Conservation (phyloP, 495 filamentous ascomycete genomes). For the Podospora didyma region DNA sequence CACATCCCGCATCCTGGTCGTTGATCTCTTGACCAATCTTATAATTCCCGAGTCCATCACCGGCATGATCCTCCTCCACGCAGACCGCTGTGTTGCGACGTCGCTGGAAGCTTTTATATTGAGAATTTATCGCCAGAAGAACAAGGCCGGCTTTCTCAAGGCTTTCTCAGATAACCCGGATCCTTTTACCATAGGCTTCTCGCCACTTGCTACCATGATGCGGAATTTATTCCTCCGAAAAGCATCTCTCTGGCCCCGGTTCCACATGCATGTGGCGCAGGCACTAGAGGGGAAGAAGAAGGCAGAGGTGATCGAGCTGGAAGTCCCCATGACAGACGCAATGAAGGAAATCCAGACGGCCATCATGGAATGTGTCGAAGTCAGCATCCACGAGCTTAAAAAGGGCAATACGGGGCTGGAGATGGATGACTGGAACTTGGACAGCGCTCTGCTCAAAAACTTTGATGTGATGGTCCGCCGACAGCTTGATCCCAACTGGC, state of each 20-base stretch:
- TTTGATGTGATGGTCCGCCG: conserved; percentile 87
- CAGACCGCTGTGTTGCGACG: conserved; percentile 82
- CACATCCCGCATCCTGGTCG: conserved; percentile 90
- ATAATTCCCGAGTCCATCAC: conserved; percentile 82
- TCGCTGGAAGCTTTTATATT: conserved; percentile 93
- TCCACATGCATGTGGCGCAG: conserved; percentile 83
- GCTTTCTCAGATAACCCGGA: conserved; percentile 95
- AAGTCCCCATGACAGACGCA: conserved; percentile 91
- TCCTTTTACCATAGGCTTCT: conserved; percentile 84
- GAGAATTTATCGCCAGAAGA: conserved; percentile 88
- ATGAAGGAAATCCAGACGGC: conserved; percentile 94
- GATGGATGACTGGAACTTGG: conserved; percentile 96
- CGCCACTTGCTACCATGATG: conserved; percentile 87
- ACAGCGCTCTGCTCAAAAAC: conserved; percentile 87
- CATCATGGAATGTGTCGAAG: conserved; percentile 93
- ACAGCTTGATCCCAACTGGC: conserved; percentile 95
- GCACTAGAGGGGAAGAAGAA: conserved; percentile 88
- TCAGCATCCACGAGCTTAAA: conserved; percentile 86
- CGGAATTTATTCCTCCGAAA: conserved; percentile 88
- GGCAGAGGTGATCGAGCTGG: conserved; percentile 93
- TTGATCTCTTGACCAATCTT: conserved; percentile 83
- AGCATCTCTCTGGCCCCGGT: conserved; percentile 89
- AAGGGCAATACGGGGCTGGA: conserved; percentile 86
- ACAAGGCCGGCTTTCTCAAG: conserved; percentile 89
- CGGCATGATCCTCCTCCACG: conserved; percentile 83